These are phyloP conservation scores for Alternaria triticimaculans DNA, from an alignment of 2,329 filamentous ascomycete species.

Conservation along the genomic window DNA sequence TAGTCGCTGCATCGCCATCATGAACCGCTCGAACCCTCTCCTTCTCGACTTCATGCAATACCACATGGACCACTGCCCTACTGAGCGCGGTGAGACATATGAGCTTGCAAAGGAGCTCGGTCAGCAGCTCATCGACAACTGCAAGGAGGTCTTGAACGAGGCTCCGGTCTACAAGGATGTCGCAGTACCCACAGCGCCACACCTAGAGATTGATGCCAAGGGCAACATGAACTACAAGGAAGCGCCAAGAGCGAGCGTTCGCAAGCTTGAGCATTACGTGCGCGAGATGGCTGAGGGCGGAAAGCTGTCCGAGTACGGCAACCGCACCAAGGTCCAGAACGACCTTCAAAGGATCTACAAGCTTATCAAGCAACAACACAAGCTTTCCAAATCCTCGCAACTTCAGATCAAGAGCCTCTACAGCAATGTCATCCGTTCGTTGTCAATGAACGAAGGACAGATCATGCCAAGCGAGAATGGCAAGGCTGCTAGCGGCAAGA, in stretches of 20 bases:
- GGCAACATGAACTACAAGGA: slow-evolving; percentile 95
- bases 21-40: slow-evolving; percentile 97
- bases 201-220: slow-evolving; percentile 88
- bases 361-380: slow-evolving; percentile 97
- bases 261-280: slow-evolving; percentile 98
- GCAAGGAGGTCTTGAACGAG: slow-evolving; percentile 84
- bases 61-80: slow-evolving; percentile 98
- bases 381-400: slow-evolving; percentile 93
- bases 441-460: slow-evolving; percentile 97
- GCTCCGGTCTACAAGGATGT: slow-evolving; percentile 97
- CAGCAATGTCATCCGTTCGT: slow-evolving; percentile 88
- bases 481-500: slow-evolving; percentile 67
- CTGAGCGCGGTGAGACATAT: slow-evolving; percentile 96
- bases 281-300: slow-evolving; percentile 98
- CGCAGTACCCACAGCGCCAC: slow-evolving; percentile 85
- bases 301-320: slow-evolving; percentile 98
- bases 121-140: slow-evolving; percentile 94
- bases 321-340: slow-evolving; percentile 96
- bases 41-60: slow-evolving; percentile 99
- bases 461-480: slow-evolving; percentile 89
- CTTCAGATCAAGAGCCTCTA: slow-evolving; percentile 96
- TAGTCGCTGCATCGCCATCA: slow-evolving; percentile 97
- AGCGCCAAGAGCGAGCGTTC: slow-evolving; percentile 82
- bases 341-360: slow-evolving; percentile 96
- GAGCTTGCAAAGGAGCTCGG: slow-evolving; percentile 96